Base-by-base conservation (phyloP, 2,329 filamentous ascomycete genomes). In the Botrytis paeoniae region DNA sequence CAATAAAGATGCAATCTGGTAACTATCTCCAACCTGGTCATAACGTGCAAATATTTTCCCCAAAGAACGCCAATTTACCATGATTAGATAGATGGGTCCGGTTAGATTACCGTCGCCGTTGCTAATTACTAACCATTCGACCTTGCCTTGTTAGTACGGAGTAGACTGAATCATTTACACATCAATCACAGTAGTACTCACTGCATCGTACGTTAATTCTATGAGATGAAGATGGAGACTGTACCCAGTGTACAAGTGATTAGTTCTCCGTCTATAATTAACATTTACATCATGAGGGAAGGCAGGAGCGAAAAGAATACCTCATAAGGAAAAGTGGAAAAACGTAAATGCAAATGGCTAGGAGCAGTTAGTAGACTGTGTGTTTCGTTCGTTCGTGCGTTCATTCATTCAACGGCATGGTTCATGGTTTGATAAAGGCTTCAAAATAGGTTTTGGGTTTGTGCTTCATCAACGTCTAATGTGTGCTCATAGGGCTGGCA, bases 401-500 rank as follows among this genome's bases (percentile, higher is more conserved):
- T 39, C 64, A 57, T 41, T 37, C 22, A 37, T 61, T 35, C 57
- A 59, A 32, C 22, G 59, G 35, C 65, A 69, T 69, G 65, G 65
- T 69, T 69, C 65, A 57, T 69, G 59, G 54, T 48, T 63, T 39
- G 57, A 48, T 20, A 39, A 48, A 69, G 48, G 37, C 64, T 54
- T 66, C 64, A 66, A 51, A 66, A 54, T 66, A 66, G 64, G 22
- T 32, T 41, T 22, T 57, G 48, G 64, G 48, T 57, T 68, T 57
- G 35, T 68, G 54, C 51, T 57, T 69, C 48, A 41, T 41, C 64
- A 54, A 66, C 22, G 32, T 45, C 20, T 65, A n/a, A 51, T 48
- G 63, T n/a, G n/a, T 39, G 45, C 51, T 57, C 51, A 69, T 69
- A 69, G 65, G 65, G 65, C 65, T 69, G 65, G 65, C 29, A 48